Evolutionary conservation across 1,139 yeast genomes (phyloP).

Genomic region (Sugiyamaella pinicola): DNA sequence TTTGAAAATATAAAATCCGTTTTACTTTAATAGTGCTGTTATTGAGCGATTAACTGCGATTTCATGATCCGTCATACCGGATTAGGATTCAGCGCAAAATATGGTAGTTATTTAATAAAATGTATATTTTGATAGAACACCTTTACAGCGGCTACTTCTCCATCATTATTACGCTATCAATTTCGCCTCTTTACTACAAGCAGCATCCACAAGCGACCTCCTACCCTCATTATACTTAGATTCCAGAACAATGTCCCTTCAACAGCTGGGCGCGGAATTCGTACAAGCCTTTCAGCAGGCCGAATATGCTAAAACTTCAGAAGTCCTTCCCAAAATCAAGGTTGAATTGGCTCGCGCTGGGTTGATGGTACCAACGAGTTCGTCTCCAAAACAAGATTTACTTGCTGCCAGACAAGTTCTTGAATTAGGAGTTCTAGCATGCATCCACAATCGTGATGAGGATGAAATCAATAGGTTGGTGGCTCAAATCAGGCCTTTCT

Average conservation of each 20-base stretch:
- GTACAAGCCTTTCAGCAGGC: conserved; percentile 62
- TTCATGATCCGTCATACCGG: no score
- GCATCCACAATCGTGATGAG: conserved; percentile 66
- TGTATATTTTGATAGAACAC: no score
- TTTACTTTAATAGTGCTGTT: no score
- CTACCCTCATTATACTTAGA: not conserved
- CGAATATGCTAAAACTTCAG: conserved; percentile 62
- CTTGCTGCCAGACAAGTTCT: conserved; percentile 77
- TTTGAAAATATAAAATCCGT: no score
- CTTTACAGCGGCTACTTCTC: no score
- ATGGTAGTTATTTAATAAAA: no score
- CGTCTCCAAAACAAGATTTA: conserved; percentile 54
- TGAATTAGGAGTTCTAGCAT: conserved; percentile 82
- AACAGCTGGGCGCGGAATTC: conserved; percentile 58
- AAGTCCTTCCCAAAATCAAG: conserved; percentile 69
- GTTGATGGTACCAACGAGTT: conserved; percentile 67
- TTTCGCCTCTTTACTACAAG: not conserved
- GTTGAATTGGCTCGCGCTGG: conserved; percentile 76
- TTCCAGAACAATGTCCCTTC: conserved; percentile 33
- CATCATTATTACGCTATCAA: not conserved
- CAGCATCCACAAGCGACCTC: not conserved
- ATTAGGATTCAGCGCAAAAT: no score
- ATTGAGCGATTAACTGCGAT: no score
- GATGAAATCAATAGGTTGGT: conserved; percentile 69
- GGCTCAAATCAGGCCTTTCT: conserved; percentile 78